These are phyloP conservation scores for Mangifera indica DNA, from an alignment of 345 rosid species.

Conservation along the genomic window DNA sequence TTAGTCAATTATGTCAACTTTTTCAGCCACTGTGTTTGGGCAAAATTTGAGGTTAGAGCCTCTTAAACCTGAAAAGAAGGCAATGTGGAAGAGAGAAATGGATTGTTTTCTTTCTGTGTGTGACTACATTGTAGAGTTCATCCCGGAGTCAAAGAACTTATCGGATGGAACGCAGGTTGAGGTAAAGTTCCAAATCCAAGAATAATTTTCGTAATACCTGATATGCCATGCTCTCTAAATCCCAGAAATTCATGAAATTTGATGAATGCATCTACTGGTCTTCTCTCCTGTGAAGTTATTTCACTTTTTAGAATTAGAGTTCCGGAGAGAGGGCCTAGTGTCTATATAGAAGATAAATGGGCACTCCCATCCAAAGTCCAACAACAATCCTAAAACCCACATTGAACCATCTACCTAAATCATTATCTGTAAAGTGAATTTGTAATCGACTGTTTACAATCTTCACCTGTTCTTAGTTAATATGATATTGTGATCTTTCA, in stretches of 20 bases:
- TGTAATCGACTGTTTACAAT: neutral
- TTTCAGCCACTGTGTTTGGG: constrained; percentile 88
- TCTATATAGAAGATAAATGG: too few species aligned
- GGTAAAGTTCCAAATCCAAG: constrained; percentile 35
- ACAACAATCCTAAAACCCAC: too few species aligned
- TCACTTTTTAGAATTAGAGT: too few species aligned
- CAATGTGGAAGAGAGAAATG: constrained; percentile 94
- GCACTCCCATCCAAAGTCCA: too few species aligned
- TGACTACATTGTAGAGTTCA: constrained; percentile 72
- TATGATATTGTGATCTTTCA: constrained; percentile 23
- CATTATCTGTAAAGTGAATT: too few species aligned
- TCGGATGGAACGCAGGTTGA: constrained; percentile 62
- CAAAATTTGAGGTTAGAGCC: constrained; percentile 85
- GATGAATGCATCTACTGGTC: too few species aligned
- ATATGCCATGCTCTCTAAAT: too few species aligned
- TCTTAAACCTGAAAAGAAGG: constrained; percentile 69
- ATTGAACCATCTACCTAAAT: too few species aligned
- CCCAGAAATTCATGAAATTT: too few species aligned
- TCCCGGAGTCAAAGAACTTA: constrained; percentile 56
- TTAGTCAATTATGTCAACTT: neutral
- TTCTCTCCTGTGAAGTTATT: too few species aligned
- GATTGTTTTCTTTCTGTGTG: constrained; percentile 80
- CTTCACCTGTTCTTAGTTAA: constrained; percentile 6
- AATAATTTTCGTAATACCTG: too few species aligned
- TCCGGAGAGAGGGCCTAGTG: too few species aligned